phyloP scores from a whole-genome alignment of 768 basidiomycete genomes.

The Leccinum fibrillosum region DNA sequence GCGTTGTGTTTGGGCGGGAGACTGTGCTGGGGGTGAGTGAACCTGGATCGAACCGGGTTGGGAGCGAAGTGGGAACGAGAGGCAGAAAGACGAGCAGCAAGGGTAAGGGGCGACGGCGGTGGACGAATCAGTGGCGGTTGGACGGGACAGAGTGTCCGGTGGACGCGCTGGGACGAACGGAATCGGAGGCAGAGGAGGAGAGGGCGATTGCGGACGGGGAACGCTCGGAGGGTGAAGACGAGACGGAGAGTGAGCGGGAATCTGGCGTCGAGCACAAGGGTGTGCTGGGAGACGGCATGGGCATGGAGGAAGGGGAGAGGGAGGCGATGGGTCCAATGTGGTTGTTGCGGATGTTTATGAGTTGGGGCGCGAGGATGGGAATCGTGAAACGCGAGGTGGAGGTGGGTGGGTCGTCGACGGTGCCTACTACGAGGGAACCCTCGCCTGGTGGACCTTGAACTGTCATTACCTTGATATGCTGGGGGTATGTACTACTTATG shows the following conservation, averaged over 20 bases:
- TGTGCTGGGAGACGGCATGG: constrained; percentile 12
- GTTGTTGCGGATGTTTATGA: constrained; percentile 72
- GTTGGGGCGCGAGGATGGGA: constrained; percentile 69
- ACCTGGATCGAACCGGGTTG: constrained; percentile 43
- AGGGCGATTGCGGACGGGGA: constrained; percentile 32
- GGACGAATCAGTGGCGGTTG: constrained; percentile 56
- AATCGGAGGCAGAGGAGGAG: constrained; percentile 77
- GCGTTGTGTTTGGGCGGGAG: constrained; percentile 67
- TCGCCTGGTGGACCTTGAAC: constrained; percentile 20
- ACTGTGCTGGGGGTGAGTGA: constrained; percentile 37
- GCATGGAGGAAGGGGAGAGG: constrained; percentile 39
- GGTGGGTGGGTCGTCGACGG: constrained; percentile 11
- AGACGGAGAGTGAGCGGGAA: constrained; percentile 30
- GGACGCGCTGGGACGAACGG: constrained; percentile 66
- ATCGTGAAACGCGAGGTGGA: constrained; percentile 29
- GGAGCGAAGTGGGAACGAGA: constrained; percentile 43
- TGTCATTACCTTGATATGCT: constrained; percentile 6
- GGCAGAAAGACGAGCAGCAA: constrained; percentile 29
- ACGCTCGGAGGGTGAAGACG: constrained; percentile 26
- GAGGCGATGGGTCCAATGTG: constrained; percentile 73
- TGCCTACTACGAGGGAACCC: constrained; percentile 15
- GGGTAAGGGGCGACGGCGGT: constrained; percentile 48
- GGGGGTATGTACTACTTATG: not conserved
- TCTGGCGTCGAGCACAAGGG: constrained; percentile 18
- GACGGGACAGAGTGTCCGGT: constrained; percentile 62